These are phyloP conservation scores for Fusarium humuli DNA, from an alignment of 2,329 filamentous ascomycete species.

Conservation along the genomic window DNA sequence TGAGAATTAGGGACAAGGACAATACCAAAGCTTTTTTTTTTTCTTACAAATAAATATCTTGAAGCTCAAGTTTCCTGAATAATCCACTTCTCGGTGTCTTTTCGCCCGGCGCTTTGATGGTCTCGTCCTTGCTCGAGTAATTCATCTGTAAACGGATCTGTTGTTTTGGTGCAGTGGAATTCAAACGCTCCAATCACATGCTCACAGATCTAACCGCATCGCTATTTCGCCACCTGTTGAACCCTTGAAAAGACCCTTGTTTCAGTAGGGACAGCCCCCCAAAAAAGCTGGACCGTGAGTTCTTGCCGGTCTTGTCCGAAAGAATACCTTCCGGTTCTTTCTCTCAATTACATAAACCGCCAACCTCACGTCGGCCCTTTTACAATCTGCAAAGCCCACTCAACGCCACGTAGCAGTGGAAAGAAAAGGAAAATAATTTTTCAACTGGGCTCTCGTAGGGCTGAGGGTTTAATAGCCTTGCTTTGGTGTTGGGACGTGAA, in stretches of 20 bases:
- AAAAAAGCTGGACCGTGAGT: neutral
- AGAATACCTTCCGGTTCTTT: slow-evolving; percentile 20
- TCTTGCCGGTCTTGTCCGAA: slow-evolving; percentile 31
- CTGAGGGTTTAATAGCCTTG: neutral
- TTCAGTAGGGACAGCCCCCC: neutral
- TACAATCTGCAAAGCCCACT: slow-evolving; percentile 56
- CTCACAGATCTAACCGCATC: neutral
- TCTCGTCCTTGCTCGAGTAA: neutral
- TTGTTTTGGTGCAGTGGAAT: neutral
- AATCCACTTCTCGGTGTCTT: slow-evolving; percentile 20
- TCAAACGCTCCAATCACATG: slow-evolving; percentile 30
- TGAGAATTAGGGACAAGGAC: slow-evolving; percentile 22
- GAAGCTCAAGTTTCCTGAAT: neutral
- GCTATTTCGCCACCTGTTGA: neutral
- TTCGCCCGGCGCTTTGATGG: slow-evolving; percentile 3
- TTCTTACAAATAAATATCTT: neutral
- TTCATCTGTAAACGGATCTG: neutral
- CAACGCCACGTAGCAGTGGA: slow-evolving; percentile 49
- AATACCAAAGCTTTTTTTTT: slow-evolving; percentile 5
- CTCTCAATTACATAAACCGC: slow-evolving; percentile 23
- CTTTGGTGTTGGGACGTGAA: neutral
- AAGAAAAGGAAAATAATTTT: neutral
- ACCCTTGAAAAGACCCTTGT: slow-evolving; percentile 29
- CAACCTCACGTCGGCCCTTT: slow-evolving; percentile 52
- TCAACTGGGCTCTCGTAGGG: neutral